Evolutionary conservation across 1,284 basidiomycete species (phyloP), one percentile per base, ranked within the genome.

Genomic region (Microbotryomycetes sp.): DNA sequence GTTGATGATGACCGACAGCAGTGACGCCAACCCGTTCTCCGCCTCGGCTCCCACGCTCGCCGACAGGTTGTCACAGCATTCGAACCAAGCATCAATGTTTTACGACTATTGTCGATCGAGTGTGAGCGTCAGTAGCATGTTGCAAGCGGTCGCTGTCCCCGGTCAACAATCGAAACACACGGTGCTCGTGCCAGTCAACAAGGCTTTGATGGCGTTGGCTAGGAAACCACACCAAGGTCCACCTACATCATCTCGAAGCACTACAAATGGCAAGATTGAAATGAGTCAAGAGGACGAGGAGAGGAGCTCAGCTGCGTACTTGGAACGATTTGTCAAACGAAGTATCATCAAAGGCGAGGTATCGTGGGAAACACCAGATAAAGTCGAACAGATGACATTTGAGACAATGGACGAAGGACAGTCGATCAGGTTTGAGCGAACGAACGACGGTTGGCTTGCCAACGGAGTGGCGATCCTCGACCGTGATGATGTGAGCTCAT

Each of bases 151-250:
- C 2, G 12, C 31, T 16, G 15, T 30, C 4, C 46, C 48, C 7
- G 28, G 31, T 14, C 1, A 42, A 12, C 26, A 49, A 7, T 56
- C 61, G 1, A 48, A 58, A 16, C 36, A 59, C 29, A 87, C 86
- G 0, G 57, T 89, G 15, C 79, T 89, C 51, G 86, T 83, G 12
- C 87, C 87, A 1, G 86, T 84, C 19, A 89, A 89, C 74, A 86
- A 85, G 75, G 88, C 87, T 5, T 82, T 89, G n/a, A 86, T 89
- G 81, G 82, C 83, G 4, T 77, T 89, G 42, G 74, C 81, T 3
- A 77, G 83, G 68, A 89, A 88, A 76, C 88, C 88, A 84, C 89
- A 75, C 75, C 84, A 56, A 42, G 45, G 57, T 36, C 51, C 58
- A 47, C 48, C 55, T 56, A 56, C 47, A 85, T 84, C 61, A 12